Base-by-base conservation (phyloP, 129 eudicot species). In the Saposhnikovia divaricata region DNA sequence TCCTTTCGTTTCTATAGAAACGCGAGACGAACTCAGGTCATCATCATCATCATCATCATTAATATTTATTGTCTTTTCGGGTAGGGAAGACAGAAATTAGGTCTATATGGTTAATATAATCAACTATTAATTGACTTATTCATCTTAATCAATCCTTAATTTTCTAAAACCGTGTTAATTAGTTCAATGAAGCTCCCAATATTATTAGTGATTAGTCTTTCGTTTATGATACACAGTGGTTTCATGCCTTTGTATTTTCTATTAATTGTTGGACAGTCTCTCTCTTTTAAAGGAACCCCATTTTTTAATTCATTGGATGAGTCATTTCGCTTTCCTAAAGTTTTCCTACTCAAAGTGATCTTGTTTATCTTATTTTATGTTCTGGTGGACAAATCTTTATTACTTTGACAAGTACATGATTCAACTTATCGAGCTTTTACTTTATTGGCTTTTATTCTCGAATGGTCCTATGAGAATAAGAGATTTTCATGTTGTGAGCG, bases 301-400 rank as follows among this genome's bases (percentile, higher is more conserved):
- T 9, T 31, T 27, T 68, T 28, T 1, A 27, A 42, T 42, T 70
- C 18, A 72, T 21, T 14, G 77, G 43, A 34, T 71, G 82, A 39
- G 69, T 47, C 77, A 70, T 80, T 50, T 48, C 77, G 15, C 6
- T 10, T 23, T 25, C 77, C 75, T 25, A 71, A 21, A 80, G 55
- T 48, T 80, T 80, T 72, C 57, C 82, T 47, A 69, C 48, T 47
- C 82, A 68, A 23, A 48, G 69, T 47, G 23, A 79, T 68, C 9
- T 28, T 27, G 34, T 14, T 25, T 2, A 15, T 28, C 50, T 63
- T 23, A 65, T 63, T 31, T 11, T 63, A n/a, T n/a, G 12, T 39
- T 6, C 16, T 9, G 75, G 25, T 2, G 4, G 31, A 48, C 44
- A 59, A 6, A 27, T 65, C 25, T 43, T 43, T 23, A 48, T n/a